Conservation (phyloP, 768 basidiomycete genomes). For the Suillus luteus region DNA sequence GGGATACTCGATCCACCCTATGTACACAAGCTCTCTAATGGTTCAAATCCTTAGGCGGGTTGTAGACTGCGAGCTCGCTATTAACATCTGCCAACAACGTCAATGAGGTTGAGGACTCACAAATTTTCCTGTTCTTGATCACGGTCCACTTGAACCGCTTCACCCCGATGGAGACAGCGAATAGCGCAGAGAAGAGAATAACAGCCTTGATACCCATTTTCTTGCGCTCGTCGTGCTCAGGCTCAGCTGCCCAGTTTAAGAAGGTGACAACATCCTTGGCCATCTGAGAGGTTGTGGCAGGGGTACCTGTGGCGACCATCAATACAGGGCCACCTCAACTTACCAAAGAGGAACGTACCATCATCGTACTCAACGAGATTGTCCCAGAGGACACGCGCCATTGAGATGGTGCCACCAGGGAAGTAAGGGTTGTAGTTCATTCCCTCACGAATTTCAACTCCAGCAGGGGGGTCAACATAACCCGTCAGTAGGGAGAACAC, state of each 20-base stretch:
- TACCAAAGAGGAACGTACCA: conserved; percentile 47
- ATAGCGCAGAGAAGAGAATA: conserved; percentile 87
- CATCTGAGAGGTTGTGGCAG: conserved; percentile 97
- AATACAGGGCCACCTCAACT: conserved; percentile 4
- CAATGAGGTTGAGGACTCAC: conserved; percentile 47
- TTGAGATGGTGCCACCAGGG: conserved; percentile 97
- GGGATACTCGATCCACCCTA: conserved; percentile 8
- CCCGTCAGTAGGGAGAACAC: conserved; percentile 96
- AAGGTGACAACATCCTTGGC: conserved; percentile 98
- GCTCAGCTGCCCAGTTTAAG: conserved; percentile 96
- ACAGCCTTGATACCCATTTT: conserved; percentile 95
- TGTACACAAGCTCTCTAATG: conserved; percentile 30
- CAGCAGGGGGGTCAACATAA: conserved; percentile 94
- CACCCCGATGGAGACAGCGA: conserved; percentile 79
- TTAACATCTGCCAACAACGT: conserved; percentile 15
- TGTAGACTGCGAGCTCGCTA: conserved; percentile 35
- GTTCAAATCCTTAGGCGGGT: conserved; percentile 37
- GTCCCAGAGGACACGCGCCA: conserved; percentile 96
- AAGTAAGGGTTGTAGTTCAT: conserved; percentile 99
- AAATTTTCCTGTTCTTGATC: conserved; percentile 92
- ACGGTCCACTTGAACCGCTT: conserved; percentile 95
- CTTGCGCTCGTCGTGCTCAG: conserved; percentile 97
- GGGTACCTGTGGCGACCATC: conserved; percentile 62
- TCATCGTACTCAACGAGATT: conserved; percentile 97
- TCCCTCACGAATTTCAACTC: conserved; percentile 91